Base-by-base conservation (phyloP, 805 yeast genomes). In the Pichia heedii region DNA sequence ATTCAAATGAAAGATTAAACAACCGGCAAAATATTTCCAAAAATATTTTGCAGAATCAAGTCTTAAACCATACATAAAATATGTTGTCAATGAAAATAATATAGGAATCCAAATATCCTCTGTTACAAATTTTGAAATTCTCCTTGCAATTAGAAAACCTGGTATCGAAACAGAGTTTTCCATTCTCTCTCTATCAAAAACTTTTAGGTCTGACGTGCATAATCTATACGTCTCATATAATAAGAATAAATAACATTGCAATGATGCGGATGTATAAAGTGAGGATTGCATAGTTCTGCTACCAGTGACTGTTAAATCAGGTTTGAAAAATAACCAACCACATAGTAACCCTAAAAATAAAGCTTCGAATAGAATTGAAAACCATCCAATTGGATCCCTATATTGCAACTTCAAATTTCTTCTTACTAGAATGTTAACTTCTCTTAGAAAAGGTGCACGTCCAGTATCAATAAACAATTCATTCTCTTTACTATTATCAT, bases 311-410 rank as follows among this genome's bases (percentile, higher is more conserved):
- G 75, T 67, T 3, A 71, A 69, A 18, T 71, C 74, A 3, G 88
- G 88, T 50, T 74, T 74, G 56, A 62, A 81, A 54, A 80, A 86
- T 35, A 86, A 71, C 88, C 93, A 84, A 0, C 95, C 95, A 35
- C 74, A 63, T n/a, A 78, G 63, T 2, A 77, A 55, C 0, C 87
- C 82, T 48, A 84, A 62, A 6, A 79, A 50, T 0, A 74, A 41
- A 0, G 71, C 57, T 22, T 73, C 74, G 15, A 67, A 55, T 15
- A 68, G 47, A 26, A 73, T 52, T 0, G 73, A 65, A 33, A 53
- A 63, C 64, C 70, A 55, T 0, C 80, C 77, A 40, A 71, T 59
- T 13, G 71, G 69, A 55, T 80, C 84, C 47, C 83, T 63, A 4
- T 56, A 43, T 22, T 77, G 73, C 8, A 76, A 52, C 20, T 66